Percentiles rank a stretch among this genome's conserved stretches.
These are phyloP conservation scores for Diaporthe ilicicola DNA, from an alignment of 2,329 filamentous ascomycete species.

Conservation along the genomic window DNA sequence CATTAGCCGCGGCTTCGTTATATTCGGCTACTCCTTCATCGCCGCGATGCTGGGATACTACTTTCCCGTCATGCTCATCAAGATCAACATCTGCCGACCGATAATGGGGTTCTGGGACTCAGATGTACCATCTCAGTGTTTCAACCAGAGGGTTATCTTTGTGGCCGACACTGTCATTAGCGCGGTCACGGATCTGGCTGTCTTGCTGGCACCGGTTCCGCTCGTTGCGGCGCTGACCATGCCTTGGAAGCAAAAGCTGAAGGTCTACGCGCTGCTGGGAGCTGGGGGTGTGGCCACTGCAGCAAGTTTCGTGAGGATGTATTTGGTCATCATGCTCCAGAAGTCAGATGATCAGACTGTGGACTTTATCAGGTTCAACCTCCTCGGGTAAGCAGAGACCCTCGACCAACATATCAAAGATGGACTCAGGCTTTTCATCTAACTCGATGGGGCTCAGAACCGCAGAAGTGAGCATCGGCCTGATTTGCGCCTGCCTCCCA, in stretches of 20 bases:
- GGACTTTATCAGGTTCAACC: slow-evolving; percentile 28
- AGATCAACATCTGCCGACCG: slow-evolving; percentile 20
- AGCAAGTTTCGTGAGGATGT: slow-evolving; percentile 24
- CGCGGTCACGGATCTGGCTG: slow-evolving; percentile 13
- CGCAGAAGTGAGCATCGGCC: slow-evolving; percentile 21
- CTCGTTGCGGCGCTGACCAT: background rate
- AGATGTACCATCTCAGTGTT: background rate
- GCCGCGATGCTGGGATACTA: slow-evolving; percentile 21
- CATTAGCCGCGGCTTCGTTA: background rate
- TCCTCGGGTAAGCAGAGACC: slow-evolving; percentile 15
- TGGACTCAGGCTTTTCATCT: background rate
- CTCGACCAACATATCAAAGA: background rate
- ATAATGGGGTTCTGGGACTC: slow-evolving; percentile 24
- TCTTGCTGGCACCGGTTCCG: slow-evolving; percentile 21
- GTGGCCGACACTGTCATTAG: slow-evolving; percentile 25
- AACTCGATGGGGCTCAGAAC: background rate
- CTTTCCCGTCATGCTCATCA: slow-evolving; percentile 22
- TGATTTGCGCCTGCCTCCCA: slow-evolving; percentile 24
- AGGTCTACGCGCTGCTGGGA: slow-evolving; percentile 14
- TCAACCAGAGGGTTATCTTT: slow-evolving; percentile 22
- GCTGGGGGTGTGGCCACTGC: slow-evolving; percentile 21
- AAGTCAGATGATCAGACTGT: slow-evolving; percentile 24
- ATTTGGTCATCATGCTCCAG: slow-evolving; percentile 26
- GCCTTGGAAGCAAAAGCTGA: slow-evolving; percentile 11
- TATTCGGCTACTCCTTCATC: slow-evolving; percentile 23